phyloP scores from a whole-genome alignment of 2,329 filamentous ascomycete genomes.

The Ophiostoma australiae region DNA sequence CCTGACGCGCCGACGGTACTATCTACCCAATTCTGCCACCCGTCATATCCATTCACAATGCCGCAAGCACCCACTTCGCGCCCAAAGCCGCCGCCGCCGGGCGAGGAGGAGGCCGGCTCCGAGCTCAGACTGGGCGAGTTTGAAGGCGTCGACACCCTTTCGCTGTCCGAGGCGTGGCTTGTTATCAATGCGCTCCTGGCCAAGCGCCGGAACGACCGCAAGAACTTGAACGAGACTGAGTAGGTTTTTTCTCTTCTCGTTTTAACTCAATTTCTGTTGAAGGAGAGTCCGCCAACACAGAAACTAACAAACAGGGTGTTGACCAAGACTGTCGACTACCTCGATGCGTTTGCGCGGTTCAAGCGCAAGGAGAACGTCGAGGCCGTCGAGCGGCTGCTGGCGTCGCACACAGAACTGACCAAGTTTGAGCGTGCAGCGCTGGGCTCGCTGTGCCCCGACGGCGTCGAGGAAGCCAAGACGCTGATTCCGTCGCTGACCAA shows the following conservation, averaged over 20 bases:
- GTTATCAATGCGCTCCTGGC: constrained; percentile 86
- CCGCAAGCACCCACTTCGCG: constrained; percentile 54
- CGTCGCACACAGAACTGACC: constrained; percentile 71
- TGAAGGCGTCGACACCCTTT: constrained; percentile 83
- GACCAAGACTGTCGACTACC: constrained; percentile 83
- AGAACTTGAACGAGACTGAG: constrained; percentile 81
- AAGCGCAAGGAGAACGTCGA: constrained; percentile 92
- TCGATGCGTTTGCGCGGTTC: constrained; percentile 92
- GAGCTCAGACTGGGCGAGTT: constrained; percentile 89
- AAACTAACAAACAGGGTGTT: constrained; percentile 54
- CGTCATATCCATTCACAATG: constrained; percentile 31
- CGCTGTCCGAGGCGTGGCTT: constrained; percentile 83
- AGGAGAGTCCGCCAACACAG: neutral
- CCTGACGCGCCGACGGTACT: neutral
- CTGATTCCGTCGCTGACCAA: constrained; percentile 82
- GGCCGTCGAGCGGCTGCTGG: constrained; percentile 83
- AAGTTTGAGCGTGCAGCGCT: constrained; percentile 92
- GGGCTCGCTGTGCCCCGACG: constrained; percentile 86
- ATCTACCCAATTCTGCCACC: neutral
- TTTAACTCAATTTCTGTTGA: too few species aligned
- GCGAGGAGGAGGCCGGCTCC: constrained; percentile 81
- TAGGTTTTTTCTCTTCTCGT: constrained; percentile 37
- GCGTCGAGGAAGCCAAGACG: constrained; percentile 91
- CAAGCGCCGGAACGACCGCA: constrained; percentile 71
- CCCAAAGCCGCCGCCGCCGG: constrained; percentile 61